Evolutionary conservation across 768 basidiomycete genomes (phyloP).

Genomic region (Suillus fuscotomentosus): DNA sequence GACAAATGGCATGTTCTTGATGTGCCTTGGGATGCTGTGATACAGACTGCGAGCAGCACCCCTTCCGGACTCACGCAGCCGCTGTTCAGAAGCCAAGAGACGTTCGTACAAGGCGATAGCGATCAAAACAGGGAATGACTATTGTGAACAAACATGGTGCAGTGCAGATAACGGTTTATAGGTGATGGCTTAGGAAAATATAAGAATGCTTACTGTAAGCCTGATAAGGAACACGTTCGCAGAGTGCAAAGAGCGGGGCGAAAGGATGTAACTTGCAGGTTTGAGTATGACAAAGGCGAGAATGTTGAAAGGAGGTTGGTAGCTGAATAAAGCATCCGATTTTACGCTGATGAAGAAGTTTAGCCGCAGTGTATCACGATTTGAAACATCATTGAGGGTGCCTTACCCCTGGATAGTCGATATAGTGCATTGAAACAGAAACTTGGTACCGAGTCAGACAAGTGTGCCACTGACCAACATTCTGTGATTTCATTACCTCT

Average conservation of each 20-base stretch:
- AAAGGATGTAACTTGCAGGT: constrained; percentile 71
- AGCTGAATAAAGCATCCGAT: constrained; percentile 86
- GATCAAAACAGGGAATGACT: constrained; percentile 78
- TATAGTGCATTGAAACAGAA: constrained; percentile 85
- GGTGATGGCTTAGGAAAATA: background rate
- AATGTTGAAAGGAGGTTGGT: constrained; percentile 88
- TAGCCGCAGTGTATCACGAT: background rate
- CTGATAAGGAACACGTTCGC: constrained; percentile 86
- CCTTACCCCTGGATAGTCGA: constrained; percentile 83
- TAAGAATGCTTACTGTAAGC: constrained; percentile 53
- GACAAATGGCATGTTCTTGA: constrained; percentile 72
- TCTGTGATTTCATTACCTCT: constrained; percentile 39
- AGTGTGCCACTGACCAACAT: background rate
- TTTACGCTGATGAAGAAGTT: constrained; percentile 59
- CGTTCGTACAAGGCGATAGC: constrained; percentile 81
- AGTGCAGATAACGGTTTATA: constrained; percentile 4
- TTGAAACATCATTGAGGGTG: background rate
- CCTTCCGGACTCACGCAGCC: constrained; percentile 49
- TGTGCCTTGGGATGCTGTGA: constrained; percentile 63
- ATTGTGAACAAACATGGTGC: background rate
- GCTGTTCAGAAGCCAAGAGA: constrained; percentile 51
- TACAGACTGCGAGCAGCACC: constrained; percentile 57
- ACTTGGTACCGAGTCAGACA: constrained; percentile 43
- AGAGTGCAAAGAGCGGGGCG: constrained; percentile 78
- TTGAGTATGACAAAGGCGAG: constrained; percentile 79